phyloP scores from a whole-genome alignment of 768 basidiomycete genomes.

The Mrakia frigida region DNA sequence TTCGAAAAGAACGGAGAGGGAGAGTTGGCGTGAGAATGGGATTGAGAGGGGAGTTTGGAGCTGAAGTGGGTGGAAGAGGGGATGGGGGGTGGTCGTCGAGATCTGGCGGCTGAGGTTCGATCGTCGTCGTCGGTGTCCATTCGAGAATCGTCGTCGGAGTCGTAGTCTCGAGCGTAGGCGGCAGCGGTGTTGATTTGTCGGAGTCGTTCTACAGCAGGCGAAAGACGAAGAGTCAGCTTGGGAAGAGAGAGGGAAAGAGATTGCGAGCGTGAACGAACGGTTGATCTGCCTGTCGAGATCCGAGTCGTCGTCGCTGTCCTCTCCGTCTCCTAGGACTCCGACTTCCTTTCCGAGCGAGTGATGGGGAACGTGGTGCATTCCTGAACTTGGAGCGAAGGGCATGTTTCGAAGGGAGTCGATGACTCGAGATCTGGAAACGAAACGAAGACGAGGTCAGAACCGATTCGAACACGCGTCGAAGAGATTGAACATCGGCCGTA shows the following conservation, averaged over 20 bases:
- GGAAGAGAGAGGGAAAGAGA: not conserved
- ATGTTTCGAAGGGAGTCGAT: conserved; percentile 59
- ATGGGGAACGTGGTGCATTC: conserved; percentile 73
- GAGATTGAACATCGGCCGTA: conserved; percentile 42
- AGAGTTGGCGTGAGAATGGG: not conserved
- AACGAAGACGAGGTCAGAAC: conserved; percentile 34
- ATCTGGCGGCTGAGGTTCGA: not conserved
- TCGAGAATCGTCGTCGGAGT: conserved; percentile 19
- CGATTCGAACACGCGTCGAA: conserved; percentile 37
- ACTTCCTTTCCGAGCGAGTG: conserved; percentile 46
- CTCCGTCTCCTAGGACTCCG: conserved; percentile 50
- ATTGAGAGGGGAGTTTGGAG: too few relatives aligned
- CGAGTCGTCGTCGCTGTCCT: conserved; percentile 41
- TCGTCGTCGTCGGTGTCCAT: conserved; percentile 22
- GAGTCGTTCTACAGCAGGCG: conserved; percentile 14
- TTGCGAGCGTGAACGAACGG: conserved; percentile 38
- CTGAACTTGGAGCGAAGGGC: conserved; percentile 74
- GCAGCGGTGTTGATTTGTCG: conserved; percentile 17
- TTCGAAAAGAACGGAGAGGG: not conserved
- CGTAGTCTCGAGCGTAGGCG: conserved; percentile 8
- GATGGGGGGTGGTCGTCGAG: not conserved
- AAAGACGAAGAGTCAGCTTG: not conserved
- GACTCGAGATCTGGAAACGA: conserved; percentile 47
- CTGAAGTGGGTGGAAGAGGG: too few relatives aligned
- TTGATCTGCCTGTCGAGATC: conserved; percentile 45